Evolutionary conservation across 2,329 filamentous ascomycete genomes (phyloP).

Genomic region (Cytospora schulzeri): DNA sequence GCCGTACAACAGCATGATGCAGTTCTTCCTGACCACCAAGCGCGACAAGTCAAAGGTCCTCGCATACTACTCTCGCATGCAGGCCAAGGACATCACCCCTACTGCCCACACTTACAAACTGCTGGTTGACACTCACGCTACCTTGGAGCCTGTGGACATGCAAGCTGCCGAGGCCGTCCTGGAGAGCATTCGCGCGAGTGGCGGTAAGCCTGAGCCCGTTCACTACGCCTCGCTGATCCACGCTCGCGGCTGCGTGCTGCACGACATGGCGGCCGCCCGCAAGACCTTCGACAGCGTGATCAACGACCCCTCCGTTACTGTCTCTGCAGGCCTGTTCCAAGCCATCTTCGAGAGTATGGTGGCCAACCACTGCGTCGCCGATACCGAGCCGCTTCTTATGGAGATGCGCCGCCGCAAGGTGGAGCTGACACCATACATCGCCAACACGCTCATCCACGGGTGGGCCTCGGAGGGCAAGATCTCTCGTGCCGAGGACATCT

Average conservation of each 20-base stretch:
- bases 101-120: conserved; percentile 98
- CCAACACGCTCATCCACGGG: conserved; percentile 95
- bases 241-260: conserved; percentile 89
- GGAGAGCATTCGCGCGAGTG: conserved; percentile 72
- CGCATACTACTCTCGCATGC: conserved; percentile 94
- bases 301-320: conserved; percentile 64
- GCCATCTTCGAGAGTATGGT: conserved; percentile 97
- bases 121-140: conserved; percentile 91
- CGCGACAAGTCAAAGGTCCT: conserved; percentile 93
- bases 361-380: conserved; percentile 82
- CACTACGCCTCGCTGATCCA: conserved; percentile 97
- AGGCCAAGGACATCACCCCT: conserved; percentile 79
- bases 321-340: conserved; percentile 89
- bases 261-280: conserved; percentile 84
- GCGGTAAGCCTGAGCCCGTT: conserved; percentile 81
- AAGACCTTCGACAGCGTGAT: conserved; percentile 82
- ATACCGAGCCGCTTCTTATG: conserved; percentile 72
- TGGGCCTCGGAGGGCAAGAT: conserved; percentile 89
- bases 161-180: conserved; percentile 82
- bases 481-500: conserved; percentile 75
- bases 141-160: conserved; percentile 90
- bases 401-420: conserved; percentile 76
- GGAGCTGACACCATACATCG: conserved; percentile 94
- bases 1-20: conserved; percentile 99
- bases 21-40: conserved; percentile 98